phyloP scores from a whole-genome alignment of 352 stramenopile genomes.

The Globisporangium emineosum region DNA sequence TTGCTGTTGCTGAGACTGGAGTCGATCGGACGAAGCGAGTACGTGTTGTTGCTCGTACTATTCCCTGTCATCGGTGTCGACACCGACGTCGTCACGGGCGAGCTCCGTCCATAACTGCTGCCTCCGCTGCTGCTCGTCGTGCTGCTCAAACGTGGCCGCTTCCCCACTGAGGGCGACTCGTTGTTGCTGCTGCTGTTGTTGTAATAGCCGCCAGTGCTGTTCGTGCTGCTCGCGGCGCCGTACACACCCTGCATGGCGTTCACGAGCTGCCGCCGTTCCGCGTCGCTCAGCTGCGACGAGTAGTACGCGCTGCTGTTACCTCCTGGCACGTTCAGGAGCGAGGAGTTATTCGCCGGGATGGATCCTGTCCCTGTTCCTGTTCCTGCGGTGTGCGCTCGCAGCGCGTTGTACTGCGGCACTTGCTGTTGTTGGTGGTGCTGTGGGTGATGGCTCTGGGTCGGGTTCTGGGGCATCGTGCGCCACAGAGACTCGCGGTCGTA shows the following conservation, averaged over 20 bases:
- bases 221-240: not conserved
- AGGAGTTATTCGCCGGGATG: not conserved
- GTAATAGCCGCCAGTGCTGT: constrained; percentile 9
- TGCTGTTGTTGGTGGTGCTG: constrained; percentile 16
- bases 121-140: constrained; percentile 24
- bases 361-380: not conserved
- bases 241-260: constrained; percentile 13
- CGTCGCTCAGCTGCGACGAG: constrained; percentile 7
- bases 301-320: constrained; percentile 11
- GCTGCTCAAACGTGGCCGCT: constrained; percentile 22
- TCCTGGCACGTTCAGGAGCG: not conserved
- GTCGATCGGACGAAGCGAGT: constrained; percentile 19
- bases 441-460: constrained; percentile 5
- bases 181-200: not conserved
- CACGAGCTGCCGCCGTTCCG: constrained; percentile 15
- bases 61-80: constrained; percentile 5
- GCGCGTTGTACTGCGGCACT: constrained; percentile 17
- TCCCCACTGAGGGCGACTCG: constrained; percentile 17
- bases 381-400: constrained; percentile 7
- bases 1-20: constrained; percentile 13
- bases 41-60: constrained; percentile 10
- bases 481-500: constrained; percentile 54
- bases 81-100: constrained; percentile 12
- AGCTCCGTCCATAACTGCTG: constrained; percentile 24
- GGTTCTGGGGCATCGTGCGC: constrained; percentile 46